Evolutionary conservation across 2,329 filamentous ascomycete genomes (phyloP), one percentile per base, ranked within the genome.

Genomic region (Furcasterigmium sp.): DNA sequence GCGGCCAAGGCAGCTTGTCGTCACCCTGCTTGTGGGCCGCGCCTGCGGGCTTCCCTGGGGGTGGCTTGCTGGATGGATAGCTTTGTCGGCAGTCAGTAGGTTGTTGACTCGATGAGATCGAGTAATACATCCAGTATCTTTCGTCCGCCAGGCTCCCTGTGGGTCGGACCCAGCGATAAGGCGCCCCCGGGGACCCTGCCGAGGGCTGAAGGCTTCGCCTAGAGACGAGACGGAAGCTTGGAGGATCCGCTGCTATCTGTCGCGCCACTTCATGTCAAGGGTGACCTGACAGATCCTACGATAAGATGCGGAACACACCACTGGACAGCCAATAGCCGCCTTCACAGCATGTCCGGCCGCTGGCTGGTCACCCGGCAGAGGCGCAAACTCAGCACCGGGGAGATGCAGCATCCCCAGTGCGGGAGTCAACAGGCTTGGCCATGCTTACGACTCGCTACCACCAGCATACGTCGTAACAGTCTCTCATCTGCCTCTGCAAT

Each of bases 241-340:
- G 32, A 19, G 32, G 32, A 35, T 35, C 32, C 32, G 32, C 32
- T 35, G 32, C 32, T 35, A 35, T 35, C 32, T 35, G n/a, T 18
- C 29, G 29, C 29, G 13, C 29, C 14, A 32, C 14, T n/a, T 15
- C 32, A n/a, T 18, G 8, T 18, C n/a, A 11, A 26, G 32, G 32
- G n/a, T 17, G 32, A 7, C 11, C 15, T 18, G n/a, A 15, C 15
- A 35, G 32, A 35, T 35, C 32, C 32, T 7, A 15, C 32, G 32
- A 35, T 35, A 35, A 35, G 32, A 18, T 35, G 32, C 32, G n/a
- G 32, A 8, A 5, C n/a, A 15, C 8, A 10, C n/a, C n/a, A 15
- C n/a, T 17, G 5, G 32, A 8, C n/a, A 17, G 32, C 32, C 32
- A 35, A 35, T 35, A 8, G 11, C n/a, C 4, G 8, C n/a, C 32